Base-by-base conservation (phyloP, 345 rosid species). In the Eucalyptus regnans region DNA sequence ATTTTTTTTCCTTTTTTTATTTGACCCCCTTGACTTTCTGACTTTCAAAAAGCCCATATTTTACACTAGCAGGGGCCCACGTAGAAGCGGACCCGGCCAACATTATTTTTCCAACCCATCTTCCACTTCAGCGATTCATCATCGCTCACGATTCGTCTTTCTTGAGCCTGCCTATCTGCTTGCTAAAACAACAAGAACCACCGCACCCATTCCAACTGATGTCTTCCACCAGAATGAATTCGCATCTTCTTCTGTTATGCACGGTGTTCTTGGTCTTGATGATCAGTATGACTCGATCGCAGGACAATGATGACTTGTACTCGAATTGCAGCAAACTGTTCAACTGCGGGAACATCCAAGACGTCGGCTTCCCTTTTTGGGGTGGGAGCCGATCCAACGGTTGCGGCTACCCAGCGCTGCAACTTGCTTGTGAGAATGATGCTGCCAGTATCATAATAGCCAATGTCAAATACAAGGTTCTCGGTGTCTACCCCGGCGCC, bases 341-440 rank as follows among this genome's bases (percentile, higher is more conserved):
- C 86, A 60, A 86, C 16, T 93, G 94, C 37, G 92, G 94, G 46
- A 62, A 48, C 88, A 58, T 89, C 79, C 50, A 41, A 31, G n/a
- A 17, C 58, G 52, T 93, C 54, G 43, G 43, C 46, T 94, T 89
- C 51, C 93, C 92, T 68, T 94, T 94, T 90, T 92, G 90, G 93
- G 93, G 91, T 50, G 64, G 22, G 13, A 50, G 50, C 87, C 89
- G 91, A 27, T 68, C 88, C 23, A 51, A 18, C 33, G 31, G 89
- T 48, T 93, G 94, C 49, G 94, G 95, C 8, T 87, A 14, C 17
- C 89, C 87, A 3, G 87, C 31, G 8, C 93, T 91, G 25, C 17
- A 86, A 51, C 87, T 93, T 11, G 46, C 84, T 64, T 92, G 94
- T 81, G 88, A 48, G 15, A 60, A 22, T 50, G n/a, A 86, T 14